These are phyloP conservation scores for Phialophora verrucosa DNA, from an alignment of 2,329 filamentous ascomycete genomes.

Conservation along the genomic window DNA sequence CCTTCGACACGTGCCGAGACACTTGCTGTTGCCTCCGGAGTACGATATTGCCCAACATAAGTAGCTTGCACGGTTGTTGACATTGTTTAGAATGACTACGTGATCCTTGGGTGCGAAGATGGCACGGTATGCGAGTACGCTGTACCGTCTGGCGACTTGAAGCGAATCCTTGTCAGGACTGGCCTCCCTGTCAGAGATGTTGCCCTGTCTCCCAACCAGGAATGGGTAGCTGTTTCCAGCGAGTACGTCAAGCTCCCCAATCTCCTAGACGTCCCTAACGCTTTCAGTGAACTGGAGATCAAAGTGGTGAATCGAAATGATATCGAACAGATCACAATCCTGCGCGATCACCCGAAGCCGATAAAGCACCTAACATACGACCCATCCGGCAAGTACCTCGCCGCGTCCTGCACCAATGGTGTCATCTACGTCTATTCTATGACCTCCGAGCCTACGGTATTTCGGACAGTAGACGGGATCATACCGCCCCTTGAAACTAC, in stretches of 20 bases:
- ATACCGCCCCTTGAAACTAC: constrained; percentile 80
- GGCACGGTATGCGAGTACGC: constrained; percentile 95
- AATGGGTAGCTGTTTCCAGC: constrained; percentile 95
- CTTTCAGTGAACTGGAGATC: constrained; percentile 75
- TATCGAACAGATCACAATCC: constrained; percentile 73
- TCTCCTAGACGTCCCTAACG: background rate
- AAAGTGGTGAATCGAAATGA: constrained; percentile 86
- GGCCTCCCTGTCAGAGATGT: constrained; percentile 88
- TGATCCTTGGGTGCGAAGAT: constrained; percentile 89
- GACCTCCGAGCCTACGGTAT: constrained; percentile 76
- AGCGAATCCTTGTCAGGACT: constrained; percentile 80
- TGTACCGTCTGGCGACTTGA: constrained; percentile 70
- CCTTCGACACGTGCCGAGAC: constrained; percentile 91
- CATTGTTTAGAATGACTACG: constrained; percentile 70
- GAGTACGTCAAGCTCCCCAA: constrained; percentile 62
- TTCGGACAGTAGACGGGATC: constrained; percentile 83
- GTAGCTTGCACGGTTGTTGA: background rate
- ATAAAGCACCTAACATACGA: constrained; percentile 93
- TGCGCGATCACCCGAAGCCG: constrained; percentile 83
- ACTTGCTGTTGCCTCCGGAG: constrained; percentile 71
- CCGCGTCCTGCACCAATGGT: constrained; percentile 87
- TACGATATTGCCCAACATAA: constrained; percentile 12
- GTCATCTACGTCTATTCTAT: constrained; percentile 89
- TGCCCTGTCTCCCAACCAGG: constrained; percentile 76
- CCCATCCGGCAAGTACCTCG: constrained; percentile 73